Evolutionary conservation across 2,329 filamentous ascomycete genomes (phyloP).

Genomic region (Alternaria sp.): DNA sequence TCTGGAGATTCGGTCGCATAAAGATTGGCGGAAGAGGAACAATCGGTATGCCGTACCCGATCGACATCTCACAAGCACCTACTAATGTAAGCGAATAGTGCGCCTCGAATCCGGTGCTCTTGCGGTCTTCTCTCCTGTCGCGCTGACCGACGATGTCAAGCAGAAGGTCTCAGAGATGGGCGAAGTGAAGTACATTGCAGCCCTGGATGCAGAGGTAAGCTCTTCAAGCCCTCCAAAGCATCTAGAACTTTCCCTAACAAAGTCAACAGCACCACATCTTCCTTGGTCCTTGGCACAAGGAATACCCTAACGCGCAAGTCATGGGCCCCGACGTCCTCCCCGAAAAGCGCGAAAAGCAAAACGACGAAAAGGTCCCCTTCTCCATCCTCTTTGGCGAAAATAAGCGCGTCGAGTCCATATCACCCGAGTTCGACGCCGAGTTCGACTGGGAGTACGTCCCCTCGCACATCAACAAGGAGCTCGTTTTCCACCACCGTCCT

Average conservation of each 20-base stretch:
- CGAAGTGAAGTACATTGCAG: conserved; percentile 82
- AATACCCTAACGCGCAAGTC: conserved; percentile 79
- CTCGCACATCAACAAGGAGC: conserved; percentile 81
- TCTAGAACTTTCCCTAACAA: not conserved
- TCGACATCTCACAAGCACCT: not conserved
- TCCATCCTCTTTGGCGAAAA: conserved; percentile 65
- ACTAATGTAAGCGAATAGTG: conserved; percentile 60
- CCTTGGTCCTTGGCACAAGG: conserved; percentile 81
- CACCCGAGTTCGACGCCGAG: conserved; percentile 82
- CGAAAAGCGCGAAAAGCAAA: conserved; percentile 76
- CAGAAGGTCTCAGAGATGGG: conserved; percentile 66
- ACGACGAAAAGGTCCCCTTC: conserved; percentile 69
- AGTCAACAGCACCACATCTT: conserved; percentile 82
- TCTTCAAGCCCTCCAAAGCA: not conserved
- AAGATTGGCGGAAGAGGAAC: conserved; percentile 89
- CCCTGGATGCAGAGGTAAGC: conserved; percentile 76
- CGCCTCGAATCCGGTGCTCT: conserved; percentile 79
- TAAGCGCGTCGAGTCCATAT: conserved; percentile 61
- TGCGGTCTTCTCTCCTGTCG: conserved; percentile 91
- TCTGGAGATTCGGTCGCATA: conserved; percentile 78
- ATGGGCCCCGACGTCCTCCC: conserved; percentile 83
- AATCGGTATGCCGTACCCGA: conserved; percentile 65
- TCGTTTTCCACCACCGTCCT: conserved; percentile 86
- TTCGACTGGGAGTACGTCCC: conserved; percentile 87
- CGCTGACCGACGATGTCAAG: conserved; percentile 78